Evolutionary conservation across 2,329 filamentous ascomycete species (phyloP), one percentile per base, ranked within the genome.

Genomic region (Claviceps arundinis): DNA sequence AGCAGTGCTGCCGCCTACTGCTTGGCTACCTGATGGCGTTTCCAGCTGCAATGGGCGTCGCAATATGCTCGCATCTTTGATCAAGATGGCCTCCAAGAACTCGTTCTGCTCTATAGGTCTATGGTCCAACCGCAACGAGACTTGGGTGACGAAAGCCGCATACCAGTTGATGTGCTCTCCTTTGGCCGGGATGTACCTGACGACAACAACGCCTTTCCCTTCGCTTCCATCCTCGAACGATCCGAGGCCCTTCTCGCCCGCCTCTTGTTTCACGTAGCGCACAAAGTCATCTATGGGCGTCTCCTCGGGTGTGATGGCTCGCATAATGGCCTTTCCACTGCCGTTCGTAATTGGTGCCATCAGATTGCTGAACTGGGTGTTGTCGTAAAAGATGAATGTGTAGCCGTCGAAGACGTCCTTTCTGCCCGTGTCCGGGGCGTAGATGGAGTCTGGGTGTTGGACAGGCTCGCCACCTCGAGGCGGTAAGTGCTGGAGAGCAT

Each of bases 51-150:
- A 75, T 5, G 82, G 77, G 40, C 82, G 78, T 53, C 87, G 82
- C 19, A 97, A 72, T 44, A 78, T 76, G 54, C 77, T 80, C 6
- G 88, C 80, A 68, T 97, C 84, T 49, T 85, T 85, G n/a, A 74
- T 81, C 30, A 97, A 70, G 46, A 98, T 93, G 1, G 87, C 87
- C 65, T 95, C 89, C 2, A 98, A 74, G 56, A 98, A 95, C 60
- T 96, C 90, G 53, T 85, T 89, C 62, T 96, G 89, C 59, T 91
- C 82, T 50, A 96, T 84, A 2, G 89, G 82, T 4, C 89, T 81
- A 64, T 95, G 89, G 55, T 89, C 84, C 13, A 94, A 76, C 46
- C 80, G 74, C 19, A 84, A 65, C 2, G 89, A 86, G 16, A 94
- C 78, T 7, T 81, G 70, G 5, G 76, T 82, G 57, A 84, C 77